Conservation (phyloP, 2,329 filamentous ascomycete genomes). For the Microdochium nivale region DNA sequence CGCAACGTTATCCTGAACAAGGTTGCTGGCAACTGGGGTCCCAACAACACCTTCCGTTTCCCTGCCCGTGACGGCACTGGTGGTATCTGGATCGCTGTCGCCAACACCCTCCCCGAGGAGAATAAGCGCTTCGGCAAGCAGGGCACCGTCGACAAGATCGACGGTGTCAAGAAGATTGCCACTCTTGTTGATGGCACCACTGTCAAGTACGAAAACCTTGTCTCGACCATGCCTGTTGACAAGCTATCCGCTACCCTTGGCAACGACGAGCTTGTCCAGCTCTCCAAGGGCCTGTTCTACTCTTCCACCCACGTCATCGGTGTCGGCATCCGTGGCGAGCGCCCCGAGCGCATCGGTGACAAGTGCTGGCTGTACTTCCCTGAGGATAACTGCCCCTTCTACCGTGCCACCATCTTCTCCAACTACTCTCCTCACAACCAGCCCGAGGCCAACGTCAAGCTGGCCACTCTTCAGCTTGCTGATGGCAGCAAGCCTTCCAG, state of each 20-base stretch:
- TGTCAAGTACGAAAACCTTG: conserved; percentile 82
- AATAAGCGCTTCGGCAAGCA: conserved; percentile 86
- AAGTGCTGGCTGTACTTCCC: conserved; percentile 99
- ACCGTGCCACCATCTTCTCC: conserved; percentile 99
- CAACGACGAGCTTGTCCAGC: conserved; percentile 70
- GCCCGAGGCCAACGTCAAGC: conserved; percentile 71
- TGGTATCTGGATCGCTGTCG: conserved; percentile 98
- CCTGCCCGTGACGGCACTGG: conserved; percentile 91
- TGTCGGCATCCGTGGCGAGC: conserved; percentile 83
- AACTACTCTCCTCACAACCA: conserved; percentile 99
- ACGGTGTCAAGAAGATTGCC: conserved; percentile 78
- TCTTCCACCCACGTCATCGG: conserved; percentile 96
- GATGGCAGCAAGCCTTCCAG: conserved; percentile 74
- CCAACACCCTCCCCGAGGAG: conserved; percentile 82
- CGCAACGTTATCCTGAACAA: conserved; percentile 95
- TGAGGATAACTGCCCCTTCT: conserved; percentile 97
- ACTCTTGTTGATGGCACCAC: conserved; percentile 77
- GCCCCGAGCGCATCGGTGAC: conserved; percentile 93
- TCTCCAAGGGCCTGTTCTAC: conserved; percentile 92
- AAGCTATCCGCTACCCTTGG: conserved; percentile 79
- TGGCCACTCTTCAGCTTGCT: conserved; percentile 77
- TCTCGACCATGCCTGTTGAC: conserved; percentile 96
- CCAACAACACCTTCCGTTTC: conserved; percentile 97
- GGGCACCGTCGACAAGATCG: conserved; percentile 76
- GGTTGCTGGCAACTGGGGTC: conserved; percentile 94